Conservation (phyloP, 495 filamentous ascomycete species). For the Chaetomium tenue region DNA sequence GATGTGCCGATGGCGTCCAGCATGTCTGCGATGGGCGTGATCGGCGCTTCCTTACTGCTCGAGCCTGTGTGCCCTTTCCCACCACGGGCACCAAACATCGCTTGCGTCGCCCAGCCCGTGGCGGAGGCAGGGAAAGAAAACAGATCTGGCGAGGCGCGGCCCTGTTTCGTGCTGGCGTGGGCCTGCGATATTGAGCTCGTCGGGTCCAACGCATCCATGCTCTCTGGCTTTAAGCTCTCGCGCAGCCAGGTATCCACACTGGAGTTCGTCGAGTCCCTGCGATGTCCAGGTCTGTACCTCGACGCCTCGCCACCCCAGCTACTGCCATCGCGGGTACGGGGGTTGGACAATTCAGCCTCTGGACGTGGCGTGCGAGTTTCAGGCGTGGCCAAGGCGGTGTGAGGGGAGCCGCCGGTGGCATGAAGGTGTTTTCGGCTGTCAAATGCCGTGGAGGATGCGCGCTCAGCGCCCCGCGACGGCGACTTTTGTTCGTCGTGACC, state of each 20-base stretch:
- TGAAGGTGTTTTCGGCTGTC: conserved; percentile 27
- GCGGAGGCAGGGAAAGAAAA: conserved; percentile 45
- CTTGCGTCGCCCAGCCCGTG: conserved; percentile 43
- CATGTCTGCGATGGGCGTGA: conserved; percentile 38
- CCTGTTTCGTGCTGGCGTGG: conserved; percentile 22
- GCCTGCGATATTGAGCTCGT: conserved; percentile 31
- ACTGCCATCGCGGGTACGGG: conserved; percentile 2
- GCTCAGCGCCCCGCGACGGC: conserved; percentile 10
- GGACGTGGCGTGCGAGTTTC: conserved; percentile 28
- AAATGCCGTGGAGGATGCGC: conserved; percentile 31
- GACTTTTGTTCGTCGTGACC: conserved; percentile 11
- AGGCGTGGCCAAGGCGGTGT: conserved; percentile 15
- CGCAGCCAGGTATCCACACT: conserved; percentile 46
- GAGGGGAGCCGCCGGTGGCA: conserved; percentile 3
- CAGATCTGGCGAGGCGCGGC: conserved; percentile 44
- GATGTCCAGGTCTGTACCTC: neutral
- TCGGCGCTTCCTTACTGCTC: conserved; percentile 16
- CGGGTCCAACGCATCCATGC: conserved; percentile 22
- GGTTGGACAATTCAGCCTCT: neutral
- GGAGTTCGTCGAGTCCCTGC: conserved; percentile 31
- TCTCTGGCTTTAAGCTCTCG: conserved; percentile 43
- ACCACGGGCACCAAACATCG: conserved; percentile 43
- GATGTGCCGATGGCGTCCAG: conserved; percentile 42
- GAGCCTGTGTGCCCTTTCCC: conserved; percentile 39
- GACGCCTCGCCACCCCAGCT: conserved; percentile 39